Evolutionary conservation across 768 basidiomycete species (phyloP), one percentile per base, ranked within the genome.

Genomic region (Infundibulicybe gibba): DNA sequence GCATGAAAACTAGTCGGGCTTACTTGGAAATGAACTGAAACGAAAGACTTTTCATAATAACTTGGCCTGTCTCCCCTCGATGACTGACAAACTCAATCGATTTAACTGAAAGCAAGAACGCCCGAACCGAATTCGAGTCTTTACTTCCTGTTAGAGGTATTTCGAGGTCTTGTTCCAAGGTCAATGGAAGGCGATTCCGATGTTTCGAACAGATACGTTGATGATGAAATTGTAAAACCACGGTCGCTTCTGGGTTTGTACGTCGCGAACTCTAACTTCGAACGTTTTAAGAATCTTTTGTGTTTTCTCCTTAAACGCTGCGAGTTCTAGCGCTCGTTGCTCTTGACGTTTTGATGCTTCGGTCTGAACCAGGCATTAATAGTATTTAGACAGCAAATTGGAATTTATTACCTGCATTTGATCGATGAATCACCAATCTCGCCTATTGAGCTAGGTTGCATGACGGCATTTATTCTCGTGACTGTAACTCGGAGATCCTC

Each of bases 361-460:
- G 10, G 79, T 77, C 84, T 92, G 52, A 39, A 55, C 52, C 32
- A 16, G 50, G 4, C 31, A 35, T 25, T 51, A 6, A 21, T 40
- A 5, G 3, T 52, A 35, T 21, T 43, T 13, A 44, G 39, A 43
- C 45, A 38, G 37, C 25, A 31, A 33, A 31, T 19, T 21, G 16
- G 40, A 39, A 40, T 15, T n/a, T 21, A 31, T 47, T 67, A 86
- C 90, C 76, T 90, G 90, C 35, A 91, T 70, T 54, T 91, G 76
- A 58, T 95, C 92, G 34, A 92, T 64, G 52, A 93, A 90, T 97
- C 94, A 13, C 87, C 90, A 6, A 97, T 70, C 60, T 95, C 90
- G 16, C 87, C 86, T 43, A 97, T 85, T 0, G 95, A 94, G 52
- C 90, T 90, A 9, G 94, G 86, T 61, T 94, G 93, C 87, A 97